Base-by-base conservation (phyloP, 495 filamentous ascomycete genomes). In the Talaromyces trachyspermus region DNA sequence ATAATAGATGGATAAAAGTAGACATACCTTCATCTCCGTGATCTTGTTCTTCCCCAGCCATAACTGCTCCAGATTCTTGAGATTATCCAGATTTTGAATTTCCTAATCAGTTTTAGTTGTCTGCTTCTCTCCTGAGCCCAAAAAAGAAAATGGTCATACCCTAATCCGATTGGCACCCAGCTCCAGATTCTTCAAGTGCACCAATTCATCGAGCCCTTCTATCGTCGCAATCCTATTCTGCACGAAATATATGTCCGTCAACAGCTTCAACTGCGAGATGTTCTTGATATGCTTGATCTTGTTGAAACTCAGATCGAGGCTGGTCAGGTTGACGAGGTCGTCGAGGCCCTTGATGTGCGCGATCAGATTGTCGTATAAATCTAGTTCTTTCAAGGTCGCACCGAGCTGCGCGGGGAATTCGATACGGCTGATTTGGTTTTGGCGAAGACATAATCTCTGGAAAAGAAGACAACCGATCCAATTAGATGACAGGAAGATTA, bases 11-110 rank as follows among this genome's bases (percentile, higher is more conserved):
- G 19, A 11, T 12, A 15, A 11, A 15, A 9, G 8, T 30, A 6
- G 30, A 44, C 56, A 39, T 48, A 79, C 85, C 57, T 82, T 84
- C 46, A 98, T 74, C 61, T 89, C 80, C 2, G 83, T 86, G 56
- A 99, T 95, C 60, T 95, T 95, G 63, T 99, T 99, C 76, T 96
- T 96, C 27, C 91, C 92, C 6, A 99, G 69, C 94, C 94, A 99
- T 10, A 99, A 75, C 59, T 95, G 76, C 60, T 96, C 84, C 33
- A 99, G 64, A 2, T 76, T 72, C 3, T 66, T 78, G 49, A 99
- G 69, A 4, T 72, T 75, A 19, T 90, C 86, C 25, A 99, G 76
- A 57, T 92, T 92, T 59, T 94, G 75, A 38, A 99, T 90, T 63
- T 88, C 84, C 79, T 84, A 42, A n/a, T 42, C 20, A 42, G 1